Evolutionary conservation across 1,284 basidiomycete species (phyloP).

Genomic region (Phenoliferia sp.): DNA sequence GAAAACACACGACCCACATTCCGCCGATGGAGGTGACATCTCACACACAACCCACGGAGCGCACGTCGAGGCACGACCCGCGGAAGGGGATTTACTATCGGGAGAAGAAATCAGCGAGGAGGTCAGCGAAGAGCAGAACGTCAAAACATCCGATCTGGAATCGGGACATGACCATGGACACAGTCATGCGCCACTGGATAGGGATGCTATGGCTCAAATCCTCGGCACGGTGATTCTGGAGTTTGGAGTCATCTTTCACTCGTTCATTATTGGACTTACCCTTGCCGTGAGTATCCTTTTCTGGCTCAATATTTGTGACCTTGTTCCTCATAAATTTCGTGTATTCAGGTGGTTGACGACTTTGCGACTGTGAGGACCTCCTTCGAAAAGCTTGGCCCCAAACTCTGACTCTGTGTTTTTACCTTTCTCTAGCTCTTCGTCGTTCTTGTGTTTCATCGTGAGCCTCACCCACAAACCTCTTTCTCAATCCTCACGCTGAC

Average conservation of each 20-base stretch:
- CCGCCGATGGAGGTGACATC: slow-evolving; percentile 14
- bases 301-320: too few relatives aligned
- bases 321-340: too few relatives aligned
- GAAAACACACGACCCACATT: slow-evolving; percentile 30
- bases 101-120: background rate
- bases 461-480: slow-evolving; percentile 33
- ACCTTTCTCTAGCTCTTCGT: slow-evolving; percentile 57
- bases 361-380: slow-evolving; percentile 56
- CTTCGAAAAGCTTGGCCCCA: background rate
- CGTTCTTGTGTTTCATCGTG: slow-evolving; percentile 65
- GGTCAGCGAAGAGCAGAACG: background rate
- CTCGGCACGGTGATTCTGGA: slow-evolving; percentile 71
- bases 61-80: slow-evolving; percentile 9
- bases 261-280: slow-evolving; percentile 83
- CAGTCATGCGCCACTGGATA: slow-evolving; percentile 37
- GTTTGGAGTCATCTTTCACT: slow-evolving; percentile 86
- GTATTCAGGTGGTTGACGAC: slow-evolving; percentile 62
- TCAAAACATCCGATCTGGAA: background rate
- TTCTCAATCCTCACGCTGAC: slow-evolving; percentile 35
- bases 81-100: background rate
- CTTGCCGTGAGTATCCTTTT: too few relatives aligned
- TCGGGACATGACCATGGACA: background rate
- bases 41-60: slow-evolving; percentile 17
- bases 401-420: background rate
- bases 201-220: slow-evolving; percentile 63